Evolutionary conservation across 2,329 filamentous ascomycete species (phyloP).

Genomic region (Microsporum canis): DNA sequence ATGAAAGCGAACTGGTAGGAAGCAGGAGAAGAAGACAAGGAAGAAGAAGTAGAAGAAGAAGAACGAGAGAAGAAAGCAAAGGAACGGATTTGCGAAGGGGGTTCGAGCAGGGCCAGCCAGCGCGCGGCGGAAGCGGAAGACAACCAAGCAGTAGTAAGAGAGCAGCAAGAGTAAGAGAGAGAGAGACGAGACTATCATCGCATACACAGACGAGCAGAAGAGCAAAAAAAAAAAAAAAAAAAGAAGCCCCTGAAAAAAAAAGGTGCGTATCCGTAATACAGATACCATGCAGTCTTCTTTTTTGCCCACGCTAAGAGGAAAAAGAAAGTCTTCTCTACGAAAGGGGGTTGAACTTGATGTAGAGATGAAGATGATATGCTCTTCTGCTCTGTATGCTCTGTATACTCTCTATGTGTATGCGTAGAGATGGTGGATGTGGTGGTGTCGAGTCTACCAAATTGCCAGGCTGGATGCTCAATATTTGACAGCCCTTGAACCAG

Average conservation of each 20-base stretch:
- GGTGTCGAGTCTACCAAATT: not conserved
- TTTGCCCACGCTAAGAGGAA: conserved; percentile 1
- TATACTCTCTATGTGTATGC: too few species aligned
- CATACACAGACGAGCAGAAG: too few species aligned
- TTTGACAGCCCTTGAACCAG: not conserved
- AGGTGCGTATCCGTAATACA: conserved; percentile 3
- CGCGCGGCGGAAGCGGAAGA: conserved; percentile 24
- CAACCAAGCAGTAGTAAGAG: not conserved
- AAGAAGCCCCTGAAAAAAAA: not conserved
- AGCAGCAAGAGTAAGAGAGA: too few species aligned
- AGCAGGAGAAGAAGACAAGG: conserved; percentile 17
- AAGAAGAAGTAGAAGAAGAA: conserved; percentile 21
- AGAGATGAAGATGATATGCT: not conserved
- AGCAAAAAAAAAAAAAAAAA: not conserved
- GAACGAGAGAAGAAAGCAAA: conserved; percentile 8
- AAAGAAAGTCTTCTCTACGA: not conserved
- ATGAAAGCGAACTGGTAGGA: conserved; percentile 1
- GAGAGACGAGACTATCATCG: too few species aligned
- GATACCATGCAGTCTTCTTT: not conserved
- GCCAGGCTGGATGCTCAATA: not conserved
- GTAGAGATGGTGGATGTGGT: too few species aligned
- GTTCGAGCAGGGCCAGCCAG: conserved; percentile 29
- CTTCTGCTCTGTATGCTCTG: not conserved
- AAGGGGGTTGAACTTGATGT: not conserved
- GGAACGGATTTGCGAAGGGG: conserved; percentile 16